A percentile compares a stretch with the other conserved stretches of the same genome.
phyloP scores from a whole-genome alignment of 306 rosid genomes.

The Quercus alba region DNA sequence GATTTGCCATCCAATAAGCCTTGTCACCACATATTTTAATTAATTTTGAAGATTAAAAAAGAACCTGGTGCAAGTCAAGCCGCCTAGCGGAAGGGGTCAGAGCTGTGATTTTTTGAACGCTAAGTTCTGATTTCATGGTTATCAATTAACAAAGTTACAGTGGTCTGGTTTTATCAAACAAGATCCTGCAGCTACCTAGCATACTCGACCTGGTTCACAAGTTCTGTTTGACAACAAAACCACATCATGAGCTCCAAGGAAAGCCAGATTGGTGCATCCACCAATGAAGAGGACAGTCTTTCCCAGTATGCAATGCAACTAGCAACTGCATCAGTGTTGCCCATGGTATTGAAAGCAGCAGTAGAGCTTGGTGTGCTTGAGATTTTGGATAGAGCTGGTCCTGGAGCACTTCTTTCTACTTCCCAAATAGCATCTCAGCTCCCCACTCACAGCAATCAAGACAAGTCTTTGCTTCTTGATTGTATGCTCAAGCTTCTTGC shows the following conservation, averaged over 20 bases:
- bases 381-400: conserved; percentile 20
- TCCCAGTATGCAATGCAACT: conserved; percentile 20
- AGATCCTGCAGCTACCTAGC: background rate
- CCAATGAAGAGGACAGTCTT: conserved; percentile 1
- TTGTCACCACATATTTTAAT: too few species aligned
- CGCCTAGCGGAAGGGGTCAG: too few species aligned
- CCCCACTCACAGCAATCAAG: background rate
- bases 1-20: too few species aligned
- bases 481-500: conserved; percentile 19
- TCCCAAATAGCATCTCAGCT: conserved; percentile 27
- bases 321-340: conserved; percentile 11
- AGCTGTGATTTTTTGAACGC: background rate
- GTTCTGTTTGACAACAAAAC: background rate
- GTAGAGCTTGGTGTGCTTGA: conserved; percentile 26
- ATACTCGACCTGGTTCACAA: background rate
- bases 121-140: background rate
- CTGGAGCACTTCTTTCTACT: conserved; percentile 12
- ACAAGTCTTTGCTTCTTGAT: conserved; percentile 16
- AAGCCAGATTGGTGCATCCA: conserved; percentile 4
- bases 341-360: conserved; percentile 25
- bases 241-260: background rate
- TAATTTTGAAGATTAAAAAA: too few species aligned
- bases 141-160: background rate
- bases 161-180: too few species aligned
- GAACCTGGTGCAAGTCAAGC: too few species aligned